Percentiles rank a stretch among this genome's conserved stretches.
phyloP scores from a whole-genome alignment of 2,329 filamentous ascomycete species.

The Xylaria sp. region DNA sequence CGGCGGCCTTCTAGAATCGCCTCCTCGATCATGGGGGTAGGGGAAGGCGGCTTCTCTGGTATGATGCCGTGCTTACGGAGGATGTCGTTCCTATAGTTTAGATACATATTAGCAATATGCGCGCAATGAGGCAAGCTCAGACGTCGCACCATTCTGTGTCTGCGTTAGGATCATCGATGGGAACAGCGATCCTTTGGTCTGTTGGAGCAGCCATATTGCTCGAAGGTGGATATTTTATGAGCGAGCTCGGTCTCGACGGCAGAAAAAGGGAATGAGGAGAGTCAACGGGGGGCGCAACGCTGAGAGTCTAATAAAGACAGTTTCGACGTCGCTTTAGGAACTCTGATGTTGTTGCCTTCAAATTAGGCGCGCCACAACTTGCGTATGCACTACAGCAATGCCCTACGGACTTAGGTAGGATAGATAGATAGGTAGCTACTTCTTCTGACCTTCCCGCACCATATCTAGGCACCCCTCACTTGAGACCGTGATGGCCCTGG shows the following conservation, averaged over 20 bases:
- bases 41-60: constrained; percentile 96
- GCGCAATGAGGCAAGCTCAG: constrained; percentile 24
- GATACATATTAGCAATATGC: constrained; percentile 30
- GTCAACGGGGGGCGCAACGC: neutral
- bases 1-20: constrained; percentile 85
- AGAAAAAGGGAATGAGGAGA: constrained; percentile 2
- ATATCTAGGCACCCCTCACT: constrained; percentile 22
- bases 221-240: neutral
- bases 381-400: constrained; percentile 8
- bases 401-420: neutral
- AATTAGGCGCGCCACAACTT: constrained; percentile 20
- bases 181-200: constrained; percentile 78
- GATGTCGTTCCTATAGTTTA: constrained; percentile 89
- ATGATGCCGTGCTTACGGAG: constrained; percentile 96
- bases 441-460: neutral
- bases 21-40: constrained; percentile 95
- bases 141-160: constrained; percentile 90
- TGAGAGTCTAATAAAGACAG: constrained; percentile 7
- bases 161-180: constrained; percentile 93
- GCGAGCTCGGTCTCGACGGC: neutral
- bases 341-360: constrained; percentile 23
- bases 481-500: neutral
- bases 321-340: neutral
- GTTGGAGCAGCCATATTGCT: constrained; percentile 68
- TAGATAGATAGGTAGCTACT: neutral